Evolutionary conservation across 129 eudicot genomes (phyloP), one percentile per base, ranked within the genome.

Genomic region (Arctium lappa): DNA sequence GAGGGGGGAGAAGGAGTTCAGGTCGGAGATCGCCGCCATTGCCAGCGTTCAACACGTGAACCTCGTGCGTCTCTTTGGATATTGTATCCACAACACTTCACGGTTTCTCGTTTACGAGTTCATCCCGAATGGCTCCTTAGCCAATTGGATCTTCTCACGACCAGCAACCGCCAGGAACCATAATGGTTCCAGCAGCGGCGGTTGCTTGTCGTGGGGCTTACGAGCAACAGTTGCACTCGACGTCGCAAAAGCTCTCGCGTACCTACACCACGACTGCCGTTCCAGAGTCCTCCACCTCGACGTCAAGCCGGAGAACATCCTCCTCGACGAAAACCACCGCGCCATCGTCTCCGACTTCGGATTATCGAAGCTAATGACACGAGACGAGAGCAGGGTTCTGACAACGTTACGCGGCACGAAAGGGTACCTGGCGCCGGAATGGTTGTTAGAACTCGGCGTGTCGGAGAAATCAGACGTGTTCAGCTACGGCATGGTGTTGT

Each of bases 401-500:
- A 89, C 98, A 0, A 89, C 87, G 0, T 72, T 95, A 6, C 87
- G 98, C 0, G 98, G 98, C 11, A 95, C 98, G 4, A 87, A 85
- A 79, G 98, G 98, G 0, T 95, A 95, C 79, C 63, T 95, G 3
- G 98, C 98, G 0, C 98, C 98, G 0, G 98, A 95, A 34, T 95
- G 98, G 98, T 71, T 95, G n/a, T 63, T 92, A 71, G 97, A 92
- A 1, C 85, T 89, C 4, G 98, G 98, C 0, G 84, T 92, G 1
- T 86, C 97, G 0, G 97, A 91, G 37, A 95, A 92, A 70, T 92
- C 94, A 0, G 98, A 95, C 72, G 88, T 92, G 0, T 95, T 92
- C 40, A 91, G 98, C 60, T 95, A 66, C 36, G 98, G 98, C 18
- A 95, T 95, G 96, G 98, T 95, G 73, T 80, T 95, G 53, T 74